phyloP scores from a whole-genome alignment of 441 rosid genomes.

The Omphalea diandra region DNA sequence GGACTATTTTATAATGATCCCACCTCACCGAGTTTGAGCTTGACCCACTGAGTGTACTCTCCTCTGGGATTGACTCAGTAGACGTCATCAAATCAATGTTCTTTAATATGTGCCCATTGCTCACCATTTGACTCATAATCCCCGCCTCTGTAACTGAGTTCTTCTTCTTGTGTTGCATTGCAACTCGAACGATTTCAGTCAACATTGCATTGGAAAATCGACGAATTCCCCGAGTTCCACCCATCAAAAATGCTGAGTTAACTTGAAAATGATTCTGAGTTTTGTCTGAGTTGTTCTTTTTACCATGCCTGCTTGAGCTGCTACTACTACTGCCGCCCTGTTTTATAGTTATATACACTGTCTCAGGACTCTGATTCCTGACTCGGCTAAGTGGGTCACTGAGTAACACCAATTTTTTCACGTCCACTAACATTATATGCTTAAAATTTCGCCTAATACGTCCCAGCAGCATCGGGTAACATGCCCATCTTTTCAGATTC shows the following conservation, averaged over 20 bases:
- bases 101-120: slow-evolving; percentile 47
- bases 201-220: slow-evolving; percentile 63
- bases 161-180: slow-evolving; percentile 64
- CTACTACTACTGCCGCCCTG: slow-evolving; percentile 27
- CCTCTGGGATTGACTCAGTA: slow-evolving; percentile 49
- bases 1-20: slow-evolving; percentile 34
- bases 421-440: slow-evolving; percentile 68
- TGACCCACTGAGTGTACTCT: slow-evolving; percentile 44
- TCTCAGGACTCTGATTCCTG: slow-evolving; percentile 55
- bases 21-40: slow-evolving; percentile 23
- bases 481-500: slow-evolving; percentile 78
- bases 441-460: slow-evolving; percentile 74
- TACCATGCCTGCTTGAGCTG: slow-evolving; percentile 26
- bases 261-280: slow-evolving; percentile 28
- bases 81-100: slow-evolving; percentile 42
- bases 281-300: slow-evolving; percentile 42
- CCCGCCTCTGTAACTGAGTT: slow-evolving; percentile 49
- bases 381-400: slow-evolving; percentile 72
- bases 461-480: slow-evolving; percentile 87
- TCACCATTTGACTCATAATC: slow-evolving; percentile 65
- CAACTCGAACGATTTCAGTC: slow-evolving; percentile 64
- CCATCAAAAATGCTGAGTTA: slow-evolving; percentile 65
- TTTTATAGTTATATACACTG: slow-evolving; percentile 43
- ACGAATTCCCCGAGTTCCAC: slow-evolving; percentile 74
- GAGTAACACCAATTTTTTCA: slow-evolving; percentile 45